Evolutionary conservation across 768 basidiomycete species (phyloP).

Genomic region (Lentinula sp.): DNA sequence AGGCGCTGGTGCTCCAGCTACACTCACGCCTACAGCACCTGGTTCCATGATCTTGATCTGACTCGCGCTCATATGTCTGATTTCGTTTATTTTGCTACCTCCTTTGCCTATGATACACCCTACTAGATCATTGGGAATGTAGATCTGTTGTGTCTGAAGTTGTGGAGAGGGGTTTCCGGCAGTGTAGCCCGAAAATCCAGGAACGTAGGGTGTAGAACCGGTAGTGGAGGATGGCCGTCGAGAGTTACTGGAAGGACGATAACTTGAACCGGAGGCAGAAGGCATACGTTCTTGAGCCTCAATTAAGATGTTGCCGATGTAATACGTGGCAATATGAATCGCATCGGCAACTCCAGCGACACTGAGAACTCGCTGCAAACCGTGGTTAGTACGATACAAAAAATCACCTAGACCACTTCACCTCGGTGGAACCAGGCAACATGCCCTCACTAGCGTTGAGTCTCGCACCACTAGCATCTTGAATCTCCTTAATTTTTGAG

Average conservation of each 20-base stretch:
- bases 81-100: conserved; percentile 98
- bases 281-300: conserved; percentile 87
- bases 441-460: conserved; percentile 97
- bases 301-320: conserved; percentile 96
- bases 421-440: conserved; percentile 99
- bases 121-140: conserved; percentile 95
- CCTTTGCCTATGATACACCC: conserved; percentile 98
- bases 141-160: conserved; percentile 95
- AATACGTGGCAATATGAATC: conserved; percentile 98
- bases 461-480: conserved; percentile 94
- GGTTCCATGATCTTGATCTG: conserved; percentile 99
- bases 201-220: conserved; percentile 62
- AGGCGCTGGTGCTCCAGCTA: conserved; percentile 56
- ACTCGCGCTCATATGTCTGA: conserved; percentile 90
- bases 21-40: conserved; percentile 65
- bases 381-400: conserved; percentile 9
- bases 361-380: conserved; percentile 82
- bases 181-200: conserved; percentile 48
- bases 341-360: conserved; percentile 99
- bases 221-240: conserved; percentile 34
- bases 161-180: conserved; percentile 59
- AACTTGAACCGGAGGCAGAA: conserved; percentile 54
- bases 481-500: conserved; percentile 98
- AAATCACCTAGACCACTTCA: conserved; percentile 25
- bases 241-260: conserved; percentile 60